Conservation (phyloP, 1,284 basidiomycete species). For the Leccinum insigne region DNA sequence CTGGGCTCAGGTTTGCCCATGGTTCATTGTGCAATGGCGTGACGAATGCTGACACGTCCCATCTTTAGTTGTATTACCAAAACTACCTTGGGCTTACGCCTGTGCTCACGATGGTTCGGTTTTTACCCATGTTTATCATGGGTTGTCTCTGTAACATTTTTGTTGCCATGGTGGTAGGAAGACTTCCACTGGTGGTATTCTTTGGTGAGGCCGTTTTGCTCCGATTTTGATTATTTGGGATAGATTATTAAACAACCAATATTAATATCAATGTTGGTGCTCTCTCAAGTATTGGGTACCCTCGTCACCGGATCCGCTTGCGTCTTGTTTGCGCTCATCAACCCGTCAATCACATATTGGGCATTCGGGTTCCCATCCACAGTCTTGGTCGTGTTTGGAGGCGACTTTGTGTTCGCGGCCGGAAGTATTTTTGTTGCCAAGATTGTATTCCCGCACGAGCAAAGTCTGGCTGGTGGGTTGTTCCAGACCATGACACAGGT, state of each 20-base stretch:
- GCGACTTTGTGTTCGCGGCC: conserved; percentile 76
- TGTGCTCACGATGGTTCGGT: conserved; percentile 71
- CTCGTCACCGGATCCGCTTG: conserved; percentile 63
- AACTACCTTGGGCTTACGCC: conserved; percentile 55
- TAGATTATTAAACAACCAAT: conserved; percentile 1
- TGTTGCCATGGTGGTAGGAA: conserved; percentile 61
- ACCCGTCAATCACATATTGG: conserved; percentile 69
- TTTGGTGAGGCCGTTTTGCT: conserved; percentile 42
- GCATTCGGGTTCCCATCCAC: conserved; percentile 80
- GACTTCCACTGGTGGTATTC: conserved; percentile 54
- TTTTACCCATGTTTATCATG: conserved; percentile 75
- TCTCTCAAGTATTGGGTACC: conserved; percentile 50
- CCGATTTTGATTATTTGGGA: background rate
- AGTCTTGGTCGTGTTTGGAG: conserved; percentile 71
- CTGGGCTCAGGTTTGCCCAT: conserved; percentile 46
- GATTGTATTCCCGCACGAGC: conserved; percentile 71
- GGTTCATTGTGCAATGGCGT: background rate
- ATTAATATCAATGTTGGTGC: background rate
- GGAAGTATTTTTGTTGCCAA: conserved; percentile 79
- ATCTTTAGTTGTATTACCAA: conserved; percentile 63
- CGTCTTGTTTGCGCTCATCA: conserved; percentile 73
- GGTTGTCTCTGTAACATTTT: conserved; percentile 72
- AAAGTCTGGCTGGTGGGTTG: conserved; percentile 75
- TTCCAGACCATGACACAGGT: conserved; percentile 79
- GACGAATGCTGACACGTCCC: conserved; percentile 10